A percentile compares a stretch with the other conserved stretches of the same genome.
These are phyloP conservation scores for Salvia hispanica DNA, from an alignment of 257 asterid species.

Conservation along the genomic window DNA sequence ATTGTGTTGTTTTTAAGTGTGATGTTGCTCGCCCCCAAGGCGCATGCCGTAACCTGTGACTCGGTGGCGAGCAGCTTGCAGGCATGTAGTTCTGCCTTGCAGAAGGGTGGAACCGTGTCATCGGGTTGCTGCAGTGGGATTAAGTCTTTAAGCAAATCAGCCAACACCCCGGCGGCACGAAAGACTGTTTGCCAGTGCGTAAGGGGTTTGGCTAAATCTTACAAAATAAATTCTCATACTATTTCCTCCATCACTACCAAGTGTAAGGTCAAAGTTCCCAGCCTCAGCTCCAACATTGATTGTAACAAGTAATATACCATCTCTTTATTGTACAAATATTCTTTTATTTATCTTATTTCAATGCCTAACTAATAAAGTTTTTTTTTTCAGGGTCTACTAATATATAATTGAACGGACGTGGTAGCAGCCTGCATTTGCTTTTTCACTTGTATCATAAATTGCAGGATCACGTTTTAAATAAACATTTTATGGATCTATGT, in stretches of 20 bases:
- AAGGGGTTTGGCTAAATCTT: conserved; percentile 21
- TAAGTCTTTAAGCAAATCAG: conserved; percentile 16
- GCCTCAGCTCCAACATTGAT: conserved; percentile 25
- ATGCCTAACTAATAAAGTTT: not conserved
- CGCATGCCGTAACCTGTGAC: conserved; percentile 19
- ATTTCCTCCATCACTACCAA: not conserved
- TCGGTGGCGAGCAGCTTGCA: conserved; percentile 16
- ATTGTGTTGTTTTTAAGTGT: conserved; percentile 12
- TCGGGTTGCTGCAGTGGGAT: conserved; percentile 32
- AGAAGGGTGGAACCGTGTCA: conserved; percentile 27
- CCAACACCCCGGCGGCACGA: conserved; percentile 19
- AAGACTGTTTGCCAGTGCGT: conserved; percentile 33
- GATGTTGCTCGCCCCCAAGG: not conserved
- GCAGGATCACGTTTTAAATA: not conserved
- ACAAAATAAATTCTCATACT: not conserved
- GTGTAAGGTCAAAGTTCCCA: conserved; percentile 31
- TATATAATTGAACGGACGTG: not conserved
- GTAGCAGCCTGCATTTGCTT: not conserved
- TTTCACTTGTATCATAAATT: not conserved
- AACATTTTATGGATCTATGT: not conserved
- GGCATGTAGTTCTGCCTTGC: conserved; percentile 27
- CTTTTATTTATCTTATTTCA: not conserved
- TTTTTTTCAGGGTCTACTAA: conserved; percentile 19
- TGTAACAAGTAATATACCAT: conserved; percentile 29
- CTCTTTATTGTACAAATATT: not conserved